Evolutionary conservation across 495 filamentous ascomycete species (phyloP).

Genomic region (Podospora bellae-mahoneyi): DNA sequence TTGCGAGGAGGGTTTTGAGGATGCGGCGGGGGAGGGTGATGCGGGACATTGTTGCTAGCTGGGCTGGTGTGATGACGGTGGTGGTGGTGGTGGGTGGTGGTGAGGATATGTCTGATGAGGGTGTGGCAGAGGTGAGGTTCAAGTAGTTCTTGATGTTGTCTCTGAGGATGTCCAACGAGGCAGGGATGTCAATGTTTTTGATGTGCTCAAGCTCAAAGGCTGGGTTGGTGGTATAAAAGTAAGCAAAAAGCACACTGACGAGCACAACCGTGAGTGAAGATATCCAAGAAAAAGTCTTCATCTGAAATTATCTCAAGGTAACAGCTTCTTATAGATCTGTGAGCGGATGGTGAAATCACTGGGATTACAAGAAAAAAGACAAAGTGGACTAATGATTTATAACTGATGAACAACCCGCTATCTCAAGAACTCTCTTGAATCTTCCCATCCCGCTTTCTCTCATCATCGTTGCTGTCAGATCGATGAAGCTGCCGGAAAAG

Average conservation of each 20-base stretch:
- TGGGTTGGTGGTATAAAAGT: background rate
- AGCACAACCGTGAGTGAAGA: background rate
- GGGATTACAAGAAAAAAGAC: background rate
- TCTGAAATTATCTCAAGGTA: background rate
- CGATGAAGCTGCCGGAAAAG: background rate
- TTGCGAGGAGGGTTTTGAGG: constrained; percentile 74
- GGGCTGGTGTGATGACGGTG: background rate
- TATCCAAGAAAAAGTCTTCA: background rate
- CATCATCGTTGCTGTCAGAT: background rate
- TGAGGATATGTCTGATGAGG: background rate
- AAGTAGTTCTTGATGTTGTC: background rate
- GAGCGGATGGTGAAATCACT: background rate
- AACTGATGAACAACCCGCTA: background rate
- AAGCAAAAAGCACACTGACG: background rate
- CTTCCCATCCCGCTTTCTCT: background rate
- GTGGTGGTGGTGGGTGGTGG: background rate
- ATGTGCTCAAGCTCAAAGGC: background rate
- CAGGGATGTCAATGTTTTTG: background rate
- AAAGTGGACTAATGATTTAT: background rate
- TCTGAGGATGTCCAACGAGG: background rate
- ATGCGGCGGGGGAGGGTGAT: constrained; percentile 74
- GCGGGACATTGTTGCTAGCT: constrained; percentile 29
- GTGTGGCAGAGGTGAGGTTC: background rate
- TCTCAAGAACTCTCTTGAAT: background rate
- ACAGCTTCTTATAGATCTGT: too few species aligned